These are phyloP conservation scores for Alternaria tenuissima DNA, from an alignment of 2,329 filamentous ascomycete genomes.

Conservation along the genomic window DNA sequence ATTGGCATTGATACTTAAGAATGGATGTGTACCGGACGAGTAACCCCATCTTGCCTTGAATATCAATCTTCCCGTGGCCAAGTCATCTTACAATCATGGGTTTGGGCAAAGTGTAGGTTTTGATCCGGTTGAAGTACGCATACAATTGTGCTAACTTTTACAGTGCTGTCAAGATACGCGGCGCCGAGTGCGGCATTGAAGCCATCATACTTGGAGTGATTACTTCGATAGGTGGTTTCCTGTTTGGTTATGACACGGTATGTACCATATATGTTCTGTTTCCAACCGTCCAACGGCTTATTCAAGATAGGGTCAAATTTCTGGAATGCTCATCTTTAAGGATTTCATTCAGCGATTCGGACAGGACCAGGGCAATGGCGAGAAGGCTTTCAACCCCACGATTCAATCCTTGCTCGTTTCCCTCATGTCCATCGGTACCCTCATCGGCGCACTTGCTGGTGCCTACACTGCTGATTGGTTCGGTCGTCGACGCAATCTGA, in stretches of 20 bases:
- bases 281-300: background rate
- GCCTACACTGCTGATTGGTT: conserved; percentile 64
- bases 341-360: conserved; percentile 68
- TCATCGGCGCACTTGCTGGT: conserved; percentile 53
- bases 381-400: conserved; percentile 51
- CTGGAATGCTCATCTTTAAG: conserved; percentile 51
- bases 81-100: conserved; percentile 30
- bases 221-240: conserved; percentile 67
- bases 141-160: conserved; percentile 14
- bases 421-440: conserved; percentile 51
- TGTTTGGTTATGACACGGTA: conserved; percentile 70
- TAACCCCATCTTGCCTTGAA: conserved; percentile 9
- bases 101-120: conserved; percentile 32
- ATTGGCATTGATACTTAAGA: conserved; percentile 30
- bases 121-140: background rate
- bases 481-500: conserved; percentile 57
- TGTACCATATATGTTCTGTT: background rate
- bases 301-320: conserved; percentile 41
- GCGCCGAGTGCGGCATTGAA: conserved; percentile 44
- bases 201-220: conserved; percentile 63
- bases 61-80: conserved; percentile 1
- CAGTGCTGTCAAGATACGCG: conserved; percentile 41
- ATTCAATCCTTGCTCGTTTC: conserved; percentile 55
- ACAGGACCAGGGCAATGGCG: conserved; percentile 53
- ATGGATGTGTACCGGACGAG: conserved; percentile 5